Evolutionary conservation across 495 filamentous ascomycete species (phyloP).

Genomic region (Lasiosphaeria miniovina): DNA sequence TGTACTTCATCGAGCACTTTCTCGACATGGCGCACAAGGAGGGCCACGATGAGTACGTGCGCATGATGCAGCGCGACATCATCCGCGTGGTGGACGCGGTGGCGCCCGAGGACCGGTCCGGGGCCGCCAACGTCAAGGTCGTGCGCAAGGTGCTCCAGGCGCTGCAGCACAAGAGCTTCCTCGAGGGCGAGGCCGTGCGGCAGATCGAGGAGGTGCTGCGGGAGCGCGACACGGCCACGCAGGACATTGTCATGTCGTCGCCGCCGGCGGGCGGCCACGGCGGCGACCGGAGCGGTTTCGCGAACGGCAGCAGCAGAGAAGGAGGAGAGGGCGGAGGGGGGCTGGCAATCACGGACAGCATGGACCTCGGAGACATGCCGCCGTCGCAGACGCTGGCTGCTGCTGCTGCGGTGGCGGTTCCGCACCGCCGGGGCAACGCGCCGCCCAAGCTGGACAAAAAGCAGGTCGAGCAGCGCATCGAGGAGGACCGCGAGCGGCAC

Average conservation of each 20-base stretch:
- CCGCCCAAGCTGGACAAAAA: constrained; percentile 64
- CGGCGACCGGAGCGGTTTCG: constrained; percentile 17
- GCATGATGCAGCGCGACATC: constrained; percentile 94
- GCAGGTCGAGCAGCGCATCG: constrained; percentile 91
- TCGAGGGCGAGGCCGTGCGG: constrained; percentile 62
- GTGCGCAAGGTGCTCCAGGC: constrained; percentile 72
- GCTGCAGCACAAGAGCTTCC: constrained; percentile 63
- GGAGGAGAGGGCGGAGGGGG: too few species aligned
- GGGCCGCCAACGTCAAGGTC: constrained; percentile 91
- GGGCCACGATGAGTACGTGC: constrained; percentile 70
- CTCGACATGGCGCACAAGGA: constrained; percentile 81
- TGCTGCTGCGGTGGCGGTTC: too few species aligned
- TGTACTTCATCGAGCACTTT: constrained; percentile 97
- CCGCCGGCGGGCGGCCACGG: constrained; percentile 23
- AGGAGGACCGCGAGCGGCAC: constrained; percentile 93
- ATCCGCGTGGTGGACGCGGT: constrained; percentile 83
- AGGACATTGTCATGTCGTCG: constrained; percentile 38
- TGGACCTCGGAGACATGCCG: constrained; percentile 24
- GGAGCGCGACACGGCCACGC: constrained; percentile 58
- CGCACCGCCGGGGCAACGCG: constrained; percentile 4
- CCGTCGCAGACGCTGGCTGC: constrained; percentile 25
- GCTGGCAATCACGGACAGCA: constrained; percentile 7
- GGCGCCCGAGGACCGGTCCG: constrained; percentile 81
- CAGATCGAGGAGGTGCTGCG: constrained; percentile 80
- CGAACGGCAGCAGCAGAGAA: too few species aligned